These are phyloP conservation scores for Colletotrichum liriopes DNA, from an alignment of 2,329 filamentous ascomycete species.

Conservation along the genomic window DNA sequence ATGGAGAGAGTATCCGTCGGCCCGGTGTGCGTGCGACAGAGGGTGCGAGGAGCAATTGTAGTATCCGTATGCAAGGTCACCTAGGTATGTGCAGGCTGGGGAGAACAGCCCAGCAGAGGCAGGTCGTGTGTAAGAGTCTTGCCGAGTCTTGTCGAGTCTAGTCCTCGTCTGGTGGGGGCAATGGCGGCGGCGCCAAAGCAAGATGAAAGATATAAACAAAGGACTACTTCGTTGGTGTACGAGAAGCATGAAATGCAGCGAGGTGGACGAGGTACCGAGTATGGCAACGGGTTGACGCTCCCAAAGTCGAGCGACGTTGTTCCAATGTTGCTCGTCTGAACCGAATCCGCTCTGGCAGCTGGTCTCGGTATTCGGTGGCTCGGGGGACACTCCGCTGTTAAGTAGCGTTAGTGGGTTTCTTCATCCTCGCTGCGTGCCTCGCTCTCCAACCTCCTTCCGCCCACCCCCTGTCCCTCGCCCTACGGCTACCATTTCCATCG, in stretches of 20 bases:
- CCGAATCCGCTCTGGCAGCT: neutral
- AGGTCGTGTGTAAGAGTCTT: neutral
- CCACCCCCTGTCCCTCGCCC: constrained; percentile 25
- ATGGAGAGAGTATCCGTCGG: neutral
- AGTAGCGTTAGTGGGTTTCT: constrained; percentile 33
- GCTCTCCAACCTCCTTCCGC: neutral
- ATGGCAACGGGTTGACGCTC: neutral
- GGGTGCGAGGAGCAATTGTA: constrained; percentile 11
- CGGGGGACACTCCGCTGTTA: constrained; percentile 28
- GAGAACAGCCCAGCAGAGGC: neutral
- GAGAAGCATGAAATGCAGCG: neutral
- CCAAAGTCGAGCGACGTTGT: neutral
- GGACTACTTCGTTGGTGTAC: neutral
- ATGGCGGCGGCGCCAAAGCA: neutral
- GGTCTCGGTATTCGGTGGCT: constrained; percentile 6
- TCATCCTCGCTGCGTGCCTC: neutral
- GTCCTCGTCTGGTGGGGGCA: neutral
- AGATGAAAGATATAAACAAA: neutral
- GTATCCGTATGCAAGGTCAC: constrained; percentile 12
- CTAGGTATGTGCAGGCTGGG: neutral
- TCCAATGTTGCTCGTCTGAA: neutral
- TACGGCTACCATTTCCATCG: constrained; percentile 9
- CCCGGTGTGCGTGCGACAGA: neutral
- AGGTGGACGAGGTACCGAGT: neutral
- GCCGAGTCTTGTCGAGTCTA: neutral